These are phyloP conservation scores for Globisporangium apiculatum DNA, from an alignment of 352 stramenopile species.

Conservation along the genomic window DNA sequence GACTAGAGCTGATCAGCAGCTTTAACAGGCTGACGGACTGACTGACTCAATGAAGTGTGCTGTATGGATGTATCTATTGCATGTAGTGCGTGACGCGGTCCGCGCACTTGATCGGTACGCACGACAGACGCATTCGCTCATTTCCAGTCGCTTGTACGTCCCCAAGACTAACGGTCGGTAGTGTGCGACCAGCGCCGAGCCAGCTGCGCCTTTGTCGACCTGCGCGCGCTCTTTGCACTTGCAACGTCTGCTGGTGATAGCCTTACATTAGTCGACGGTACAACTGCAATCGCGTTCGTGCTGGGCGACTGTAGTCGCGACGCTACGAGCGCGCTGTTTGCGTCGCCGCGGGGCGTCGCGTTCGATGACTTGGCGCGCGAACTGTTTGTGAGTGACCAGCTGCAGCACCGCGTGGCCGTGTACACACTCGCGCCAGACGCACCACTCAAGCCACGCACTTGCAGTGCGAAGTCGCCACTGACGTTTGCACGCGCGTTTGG, in stretches of 20 bases:
- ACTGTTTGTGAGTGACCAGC: conserved; percentile 51
- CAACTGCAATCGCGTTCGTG: conserved; percentile 1
- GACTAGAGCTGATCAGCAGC: no score
- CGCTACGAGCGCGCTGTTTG: conserved; percentile 3
- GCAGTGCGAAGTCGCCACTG: not conserved
- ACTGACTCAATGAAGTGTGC: not conserved
- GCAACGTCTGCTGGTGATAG: no score
- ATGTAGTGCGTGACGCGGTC: conserved; percentile 10
- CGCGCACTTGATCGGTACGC: conserved; percentile 15
- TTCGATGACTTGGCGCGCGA: conserved; percentile 53
- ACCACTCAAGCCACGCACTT: not conserved
- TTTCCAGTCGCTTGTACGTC: not conserved
- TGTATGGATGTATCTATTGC: not conserved
- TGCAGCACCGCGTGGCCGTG: conserved; percentile 43
- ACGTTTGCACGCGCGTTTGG: conserved; percentile 19
- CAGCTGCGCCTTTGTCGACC: conserved; percentile 21
- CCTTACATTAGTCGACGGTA: not conserved
- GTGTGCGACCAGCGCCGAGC: conserved; percentile 27
- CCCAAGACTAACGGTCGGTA: conserved; percentile 1
- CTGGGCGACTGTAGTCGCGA: not conserved
- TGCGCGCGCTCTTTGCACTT: conserved; percentile 27
- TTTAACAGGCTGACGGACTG: no score
- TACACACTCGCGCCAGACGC: conserved; percentile 20
- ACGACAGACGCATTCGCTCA: no score
- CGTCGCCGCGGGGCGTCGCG: conserved; percentile 18